These are phyloP conservation scores for Vanrija sp. DNA, from an alignment of 1,284 basidiomycete species.

Conservation along the genomic window DNA sequence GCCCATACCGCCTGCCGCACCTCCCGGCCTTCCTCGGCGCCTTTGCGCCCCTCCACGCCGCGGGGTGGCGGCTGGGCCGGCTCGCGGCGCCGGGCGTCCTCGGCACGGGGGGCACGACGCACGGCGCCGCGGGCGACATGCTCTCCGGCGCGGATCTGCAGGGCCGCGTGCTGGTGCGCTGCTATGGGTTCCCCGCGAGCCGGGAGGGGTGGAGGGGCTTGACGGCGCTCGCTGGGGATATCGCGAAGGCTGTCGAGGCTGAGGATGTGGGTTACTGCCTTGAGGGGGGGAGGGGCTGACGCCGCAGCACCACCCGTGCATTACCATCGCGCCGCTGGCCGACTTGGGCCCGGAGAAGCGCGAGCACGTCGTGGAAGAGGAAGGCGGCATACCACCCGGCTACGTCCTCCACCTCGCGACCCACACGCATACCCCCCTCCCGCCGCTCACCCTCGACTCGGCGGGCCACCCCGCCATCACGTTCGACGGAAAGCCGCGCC, in stretches of 20 bases:
- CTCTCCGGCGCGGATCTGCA: conserved; percentile 27
- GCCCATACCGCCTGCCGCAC: conserved; percentile 37
- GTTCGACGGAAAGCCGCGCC: conserved; percentile 23
- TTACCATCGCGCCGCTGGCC: conserved; percentile 24
- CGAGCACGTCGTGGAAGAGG: not conserved
- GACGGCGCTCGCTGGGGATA: conserved; percentile 6
- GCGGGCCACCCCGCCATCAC: conserved; percentile 3
- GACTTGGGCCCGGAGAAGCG: conserved; percentile 17
- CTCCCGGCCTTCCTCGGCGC: conserved; percentile 23
- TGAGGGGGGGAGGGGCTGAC: not conserved
- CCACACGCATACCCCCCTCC: conserved; percentile 42
- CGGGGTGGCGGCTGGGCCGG: conserved; percentile 32
- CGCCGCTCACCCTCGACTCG: conserved; percentile 12
- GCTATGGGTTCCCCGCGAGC: conserved; percentile 24
- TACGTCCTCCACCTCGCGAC: conserved; percentile 36
- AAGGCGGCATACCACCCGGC: not conserved
- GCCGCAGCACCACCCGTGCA: conserved; percentile 38
- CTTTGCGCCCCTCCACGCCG: conserved; percentile 34
- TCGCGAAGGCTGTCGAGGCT: conserved; percentile 20
- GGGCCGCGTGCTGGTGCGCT: conserved; percentile 25
- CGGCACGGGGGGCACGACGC: not conserved
- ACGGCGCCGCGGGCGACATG: not conserved
- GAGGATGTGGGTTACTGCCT: conserved; percentile 28
- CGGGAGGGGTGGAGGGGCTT: conserved; percentile 32
- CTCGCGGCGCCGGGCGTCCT: conserved; percentile 1